A percentile compares a stretch with the other conserved stretches of the same genome.
These are phyloP conservation scores for Aschersonia sp. DNA, from an alignment of 2,329 filamentous ascomycete genomes.

Conservation along the genomic window DNA sequence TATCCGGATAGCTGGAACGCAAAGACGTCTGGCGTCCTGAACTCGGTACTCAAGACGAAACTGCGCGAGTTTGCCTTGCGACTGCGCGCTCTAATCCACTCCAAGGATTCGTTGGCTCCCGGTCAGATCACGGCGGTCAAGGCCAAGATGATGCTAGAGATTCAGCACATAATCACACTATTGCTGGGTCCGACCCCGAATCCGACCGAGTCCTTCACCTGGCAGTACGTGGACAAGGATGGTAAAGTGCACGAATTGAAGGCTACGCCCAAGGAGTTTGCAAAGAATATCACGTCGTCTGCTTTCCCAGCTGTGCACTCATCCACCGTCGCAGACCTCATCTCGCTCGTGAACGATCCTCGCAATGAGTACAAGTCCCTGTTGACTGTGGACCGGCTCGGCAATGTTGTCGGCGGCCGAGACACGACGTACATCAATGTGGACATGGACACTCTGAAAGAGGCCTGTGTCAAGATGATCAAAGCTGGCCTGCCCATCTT, in stretches of 20 bases:
- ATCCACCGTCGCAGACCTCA: conserved; percentile 51
- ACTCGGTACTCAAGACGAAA: conserved; percentile 66
- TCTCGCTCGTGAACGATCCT: conserved; percentile 78
- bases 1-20: conserved; percentile 79
- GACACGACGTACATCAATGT: conserved; percentile 76
- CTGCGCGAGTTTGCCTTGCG: conserved; percentile 72
- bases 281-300: conserved; percentile 49
- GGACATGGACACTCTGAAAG: conserved; percentile 56
- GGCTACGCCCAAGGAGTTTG: conserved; percentile 57
- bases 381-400: conserved; percentile 63
- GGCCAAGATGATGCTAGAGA: conserved; percentile 62
- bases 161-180: conserved; percentile 69
- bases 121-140: conserved; percentile 39
- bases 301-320: conserved; percentile 39
- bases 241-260: conserved; percentile 48
- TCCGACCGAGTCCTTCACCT: conserved; percentile 55
- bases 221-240: conserved; percentile 63
- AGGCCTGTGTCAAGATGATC: conserved; percentile 63
- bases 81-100: conserved; percentile 42
- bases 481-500: conserved; percentile 68
- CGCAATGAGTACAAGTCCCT: conserved; percentile 59
- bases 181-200: conserved; percentile 68
- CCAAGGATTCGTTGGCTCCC: conserved; percentile 14
- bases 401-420: conserved; percentile 67
- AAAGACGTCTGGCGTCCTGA: conserved; percentile 53